Conservation (phyloP, 139 green algal species). For the Haematococcus lacustris region DNA sequence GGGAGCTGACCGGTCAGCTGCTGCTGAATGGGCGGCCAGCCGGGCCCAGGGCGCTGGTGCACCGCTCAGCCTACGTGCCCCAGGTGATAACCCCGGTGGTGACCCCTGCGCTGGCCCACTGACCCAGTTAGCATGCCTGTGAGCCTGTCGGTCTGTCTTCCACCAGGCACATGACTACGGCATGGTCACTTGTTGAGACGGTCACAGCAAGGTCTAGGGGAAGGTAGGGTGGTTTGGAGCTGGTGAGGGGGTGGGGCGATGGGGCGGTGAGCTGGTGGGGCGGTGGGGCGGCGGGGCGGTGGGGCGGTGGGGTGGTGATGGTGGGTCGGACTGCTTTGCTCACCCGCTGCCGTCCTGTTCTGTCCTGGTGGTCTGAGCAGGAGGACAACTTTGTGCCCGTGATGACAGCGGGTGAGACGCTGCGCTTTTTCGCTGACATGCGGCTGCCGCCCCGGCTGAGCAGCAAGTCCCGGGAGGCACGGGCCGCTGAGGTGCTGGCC, state of each 20-base stretch:
- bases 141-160: neutral
- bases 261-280: neutral
- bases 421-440: slow-evolving; percentile 36
- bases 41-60: slow-evolving; percentile 16
- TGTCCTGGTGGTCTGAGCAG: slow-evolving; percentile 11
- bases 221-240: no score
- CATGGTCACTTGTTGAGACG: neutral
- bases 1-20: slow-evolving; percentile 38
- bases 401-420: slow-evolving; percentile 43
- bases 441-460: slow-evolving; percentile 18
- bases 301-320: neutral
- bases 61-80: slow-evolving; percentile 35
- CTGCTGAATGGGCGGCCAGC: slow-evolving; percentile 46
- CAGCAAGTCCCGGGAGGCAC: slow-evolving; percentile 2
- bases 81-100: no score
- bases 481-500: slow-evolving; percentile 27
- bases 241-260: no score
- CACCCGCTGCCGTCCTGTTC: neutral
- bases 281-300: no score
- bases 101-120: no score
- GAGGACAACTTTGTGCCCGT: slow-evolving; percentile 57
- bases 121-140: neutral
- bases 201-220: no score
- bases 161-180: no score
- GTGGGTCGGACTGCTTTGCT: neutral